Percentiles rank a stretch among this genome's conserved stretches.
These are phyloP conservation scores for Brasenia schreberi DNA, from an alignment of 164 flowering plant species.

Conservation along the genomic window DNA sequence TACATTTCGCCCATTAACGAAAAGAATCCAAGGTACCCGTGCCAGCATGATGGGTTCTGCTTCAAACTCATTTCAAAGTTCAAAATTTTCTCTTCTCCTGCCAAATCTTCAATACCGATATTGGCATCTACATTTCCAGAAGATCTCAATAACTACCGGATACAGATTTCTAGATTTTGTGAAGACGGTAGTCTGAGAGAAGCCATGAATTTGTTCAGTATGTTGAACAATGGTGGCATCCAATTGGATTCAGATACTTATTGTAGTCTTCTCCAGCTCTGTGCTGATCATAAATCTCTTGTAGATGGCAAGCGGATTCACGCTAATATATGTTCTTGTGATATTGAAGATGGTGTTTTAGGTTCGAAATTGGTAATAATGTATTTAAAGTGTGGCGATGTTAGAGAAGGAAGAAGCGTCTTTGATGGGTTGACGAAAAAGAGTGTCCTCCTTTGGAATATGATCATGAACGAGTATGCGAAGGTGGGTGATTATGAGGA, in stretches of 20 bases:
- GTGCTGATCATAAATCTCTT: constrained; percentile 40
- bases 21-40: not conserved
- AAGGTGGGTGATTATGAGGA: constrained; percentile 31
- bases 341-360: constrained; percentile 20
- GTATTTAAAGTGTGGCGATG: constrained; percentile 54
- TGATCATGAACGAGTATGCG: constrained; percentile 40
- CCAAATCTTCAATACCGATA: not conserved
- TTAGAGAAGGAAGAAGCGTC: constrained; percentile 35
- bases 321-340: constrained; percentile 17
- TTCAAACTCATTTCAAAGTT: constrained; percentile 10
- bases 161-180: constrained; percentile 26
- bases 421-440: constrained; percentile 32
- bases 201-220: constrained; percentile 33
- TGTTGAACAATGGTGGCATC: constrained; percentile 1
- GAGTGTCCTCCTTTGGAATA: constrained; percentile 50
- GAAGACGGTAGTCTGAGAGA: constrained; percentile 33
- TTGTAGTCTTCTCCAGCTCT: constrained; percentile 43
- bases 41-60: constrained; percentile 1
- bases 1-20: not conserved
- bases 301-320: constrained; percentile 37
- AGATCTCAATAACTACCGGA: constrained; percentile 5
- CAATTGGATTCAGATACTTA: constrained; percentile 26
- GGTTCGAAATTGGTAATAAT: constrained; percentile 57
- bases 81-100: constrained; percentile 2
- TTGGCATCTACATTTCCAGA: constrained; percentile 5